A percentile compares a stretch with the other conserved stretches of the same genome.
phyloP scores from a whole-genome alignment of 139 green algal genomes.

The Chlorella ohadii region DNA sequence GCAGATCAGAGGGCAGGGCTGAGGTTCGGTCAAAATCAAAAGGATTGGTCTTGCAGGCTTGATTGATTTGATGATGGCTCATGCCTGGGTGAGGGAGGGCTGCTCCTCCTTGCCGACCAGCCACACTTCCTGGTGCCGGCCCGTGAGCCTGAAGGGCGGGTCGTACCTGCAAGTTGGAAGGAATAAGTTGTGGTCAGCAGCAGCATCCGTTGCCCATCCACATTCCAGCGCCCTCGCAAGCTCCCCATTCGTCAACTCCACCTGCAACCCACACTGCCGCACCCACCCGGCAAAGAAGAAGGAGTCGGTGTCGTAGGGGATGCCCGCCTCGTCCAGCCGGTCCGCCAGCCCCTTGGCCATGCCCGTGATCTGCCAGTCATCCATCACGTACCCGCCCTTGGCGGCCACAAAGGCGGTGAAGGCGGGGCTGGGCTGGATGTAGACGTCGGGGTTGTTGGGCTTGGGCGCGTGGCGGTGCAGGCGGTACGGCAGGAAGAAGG shows the following conservation, averaged over 20 bases:
- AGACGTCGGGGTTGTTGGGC: conserved; percentile 60
- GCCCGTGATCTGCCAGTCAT: conserved; percentile 46
- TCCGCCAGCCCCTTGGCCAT: conserved; percentile 41
- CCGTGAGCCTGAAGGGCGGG: conserved; percentile 54
- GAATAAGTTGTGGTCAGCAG: no score
- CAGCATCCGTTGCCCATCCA: no score
- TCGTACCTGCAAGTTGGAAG: conserved; percentile 55
- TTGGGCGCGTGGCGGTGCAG: conserved; percentile 41
- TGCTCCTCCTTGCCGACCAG: not conserved
- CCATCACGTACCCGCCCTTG: conserved; percentile 60
- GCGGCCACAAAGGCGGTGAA: conserved; percentile 63
- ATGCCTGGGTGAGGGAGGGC: not conserved
- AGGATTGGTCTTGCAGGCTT: no score
- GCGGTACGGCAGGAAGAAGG: conserved; percentile 78
- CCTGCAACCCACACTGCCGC: no score
- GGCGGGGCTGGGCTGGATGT: conserved; percentile 43
- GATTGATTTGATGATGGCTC: no score
- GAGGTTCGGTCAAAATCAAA: no score
- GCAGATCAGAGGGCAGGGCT: no score
- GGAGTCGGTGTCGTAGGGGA: conserved; percentile 4
- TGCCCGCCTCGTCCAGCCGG: conserved; percentile 31
- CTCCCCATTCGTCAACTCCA: no score
- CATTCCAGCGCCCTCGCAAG: no score
- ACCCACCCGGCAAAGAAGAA: conserved; percentile 36
- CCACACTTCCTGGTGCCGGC: conserved; percentile 44